Evolutionary conservation across 257 asterid species (phyloP).

Genomic region (Petunia secreta): DNA sequence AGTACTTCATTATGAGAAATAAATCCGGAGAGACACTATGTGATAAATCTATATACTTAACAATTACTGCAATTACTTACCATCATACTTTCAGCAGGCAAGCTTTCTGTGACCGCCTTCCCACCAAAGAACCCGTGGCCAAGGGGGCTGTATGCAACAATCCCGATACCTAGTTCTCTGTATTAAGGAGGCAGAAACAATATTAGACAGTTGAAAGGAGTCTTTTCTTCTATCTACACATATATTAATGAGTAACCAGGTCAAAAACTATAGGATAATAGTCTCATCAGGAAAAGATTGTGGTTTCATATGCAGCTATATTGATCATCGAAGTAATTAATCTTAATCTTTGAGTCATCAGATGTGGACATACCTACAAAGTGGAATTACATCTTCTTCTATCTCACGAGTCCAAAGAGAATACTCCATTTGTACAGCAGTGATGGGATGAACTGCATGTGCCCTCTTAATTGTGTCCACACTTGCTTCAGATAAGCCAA

Average conservation of each 20-base stretch:
- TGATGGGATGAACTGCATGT: constrained; percentile 59
- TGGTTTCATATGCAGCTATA: not conserved
- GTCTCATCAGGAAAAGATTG: not conserved
- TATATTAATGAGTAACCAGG: constrained; percentile 3
- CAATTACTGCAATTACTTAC: constrained; percentile 35
- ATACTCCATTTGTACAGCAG: constrained; percentile 64
- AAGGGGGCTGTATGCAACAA: constrained; percentile 60
- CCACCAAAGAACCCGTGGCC: constrained; percentile 64
- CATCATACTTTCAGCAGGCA: constrained; percentile 44
- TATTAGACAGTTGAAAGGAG: not conserved
- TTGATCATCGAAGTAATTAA: not conserved
- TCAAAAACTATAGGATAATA: not conserved
- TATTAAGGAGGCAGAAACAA: constrained; percentile 1
- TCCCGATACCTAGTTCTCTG: constrained; percentile 58
- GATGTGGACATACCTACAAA: constrained; percentile 45
- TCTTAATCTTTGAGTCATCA: not conserved
- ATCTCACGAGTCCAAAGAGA: constrained; percentile 61
- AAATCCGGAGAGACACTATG: not conserved
- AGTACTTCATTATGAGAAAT: not conserved
- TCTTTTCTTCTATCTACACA: not conserved
- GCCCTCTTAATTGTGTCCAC: constrained; percentile 62
- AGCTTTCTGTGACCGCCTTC: constrained; percentile 45
- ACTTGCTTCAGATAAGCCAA: constrained; percentile 64
- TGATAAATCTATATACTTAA: not conserved
- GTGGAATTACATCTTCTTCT: constrained; percentile 55